Percentiles rank a stretch among this genome's conserved stretches.
phyloP scores from a whole-genome alignment of 305 asterid genomes.

The Fraxinus ornus region DNA sequence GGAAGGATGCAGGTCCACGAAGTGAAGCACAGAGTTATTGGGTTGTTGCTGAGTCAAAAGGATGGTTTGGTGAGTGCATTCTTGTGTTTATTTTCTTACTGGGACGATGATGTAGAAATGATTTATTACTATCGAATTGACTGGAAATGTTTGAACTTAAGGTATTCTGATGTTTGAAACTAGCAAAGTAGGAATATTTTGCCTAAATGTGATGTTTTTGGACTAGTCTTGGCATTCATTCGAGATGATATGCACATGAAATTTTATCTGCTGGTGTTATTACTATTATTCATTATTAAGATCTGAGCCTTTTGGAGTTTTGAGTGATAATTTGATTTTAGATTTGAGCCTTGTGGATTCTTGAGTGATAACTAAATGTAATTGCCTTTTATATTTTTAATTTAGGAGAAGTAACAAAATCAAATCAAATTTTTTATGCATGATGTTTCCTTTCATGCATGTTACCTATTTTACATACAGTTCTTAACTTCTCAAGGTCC shows the following conservation, averaged over 20 bases:
- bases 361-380: background rate
- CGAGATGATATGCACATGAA: background rate
- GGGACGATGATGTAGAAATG: background rate
- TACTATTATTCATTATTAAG: background rate
- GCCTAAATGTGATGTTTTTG: background rate
- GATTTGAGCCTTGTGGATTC: too few species aligned
- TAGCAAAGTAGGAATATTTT: background rate
- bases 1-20: constrained; percentile 90
- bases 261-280: background rate
- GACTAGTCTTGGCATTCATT: background rate
- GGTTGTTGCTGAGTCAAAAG: constrained; percentile 83
- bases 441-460: background rate
- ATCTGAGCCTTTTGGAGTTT: background rate
- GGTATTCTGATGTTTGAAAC: constrained; percentile 16
- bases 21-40: constrained; percentile 99
- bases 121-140: background rate
- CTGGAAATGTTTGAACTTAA: background rate
- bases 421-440: background rate
- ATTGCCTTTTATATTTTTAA: background rate
- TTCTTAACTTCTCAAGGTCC: background rate
- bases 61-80: constrained; percentile 89
- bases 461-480: background rate
- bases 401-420: background rate
- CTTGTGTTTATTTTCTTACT: background rate
- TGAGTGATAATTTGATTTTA: background rate